Conservation (phyloP, 148 eudicot species). For the Nepenthes gracilis region DNA sequence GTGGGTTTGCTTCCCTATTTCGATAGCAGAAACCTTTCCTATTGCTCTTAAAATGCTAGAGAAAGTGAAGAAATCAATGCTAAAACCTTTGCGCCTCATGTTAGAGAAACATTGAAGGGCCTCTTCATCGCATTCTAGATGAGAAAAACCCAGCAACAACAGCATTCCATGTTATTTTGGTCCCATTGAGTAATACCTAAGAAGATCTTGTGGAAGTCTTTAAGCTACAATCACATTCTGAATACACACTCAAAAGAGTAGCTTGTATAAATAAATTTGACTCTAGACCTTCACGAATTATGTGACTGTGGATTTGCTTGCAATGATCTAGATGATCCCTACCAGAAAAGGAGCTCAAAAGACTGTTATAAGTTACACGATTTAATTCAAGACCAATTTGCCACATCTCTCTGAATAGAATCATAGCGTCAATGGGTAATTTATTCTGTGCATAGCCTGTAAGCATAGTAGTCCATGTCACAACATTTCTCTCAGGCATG, state of each 20-base stretch:
- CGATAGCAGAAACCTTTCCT: slow-evolving; percentile 26
- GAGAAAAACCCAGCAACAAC: slow-evolving; percentile 42
- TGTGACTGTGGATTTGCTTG: slow-evolving; percentile 34
- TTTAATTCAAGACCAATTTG: slow-evolving; percentile 24
- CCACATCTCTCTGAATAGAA: slow-evolving; percentile 35
- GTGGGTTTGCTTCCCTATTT: slow-evolving; percentile 41
- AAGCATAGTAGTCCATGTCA: slow-evolving; percentile 47
- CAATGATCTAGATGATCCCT: slow-evolving; percentile 33
- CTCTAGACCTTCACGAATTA: slow-evolving; percentile 35
- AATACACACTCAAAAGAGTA: slow-evolving; percentile 33
- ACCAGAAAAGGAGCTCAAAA: slow-evolving; percentile 39
- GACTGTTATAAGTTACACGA: slow-evolving; percentile 30
- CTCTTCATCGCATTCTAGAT: slow-evolving; percentile 25
- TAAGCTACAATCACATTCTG: slow-evolving; percentile 28
- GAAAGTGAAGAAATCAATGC: slow-evolving; percentile 29
- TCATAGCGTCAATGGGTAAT: slow-evolving; percentile 31
- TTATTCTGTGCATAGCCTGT: slow-evolving; percentile 30
- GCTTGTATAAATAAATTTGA: slow-evolving; percentile 23
- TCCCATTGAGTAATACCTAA: slow-evolving; percentile 25
- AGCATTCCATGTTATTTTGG: slow-evolving; percentile 54
- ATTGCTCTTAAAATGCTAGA: slow-evolving; percentile 31
- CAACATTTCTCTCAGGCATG: slow-evolving; percentile 30
- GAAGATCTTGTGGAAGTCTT: slow-evolving; percentile 27
- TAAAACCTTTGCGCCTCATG: slow-evolving; percentile 39
- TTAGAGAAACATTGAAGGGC: slow-evolving; percentile 30